Evolutionary conservation across 2,329 filamentous ascomycete genomes (phyloP), one percentile per base, ranked within the genome.

Genomic region (Xylaria sp.): DNA sequence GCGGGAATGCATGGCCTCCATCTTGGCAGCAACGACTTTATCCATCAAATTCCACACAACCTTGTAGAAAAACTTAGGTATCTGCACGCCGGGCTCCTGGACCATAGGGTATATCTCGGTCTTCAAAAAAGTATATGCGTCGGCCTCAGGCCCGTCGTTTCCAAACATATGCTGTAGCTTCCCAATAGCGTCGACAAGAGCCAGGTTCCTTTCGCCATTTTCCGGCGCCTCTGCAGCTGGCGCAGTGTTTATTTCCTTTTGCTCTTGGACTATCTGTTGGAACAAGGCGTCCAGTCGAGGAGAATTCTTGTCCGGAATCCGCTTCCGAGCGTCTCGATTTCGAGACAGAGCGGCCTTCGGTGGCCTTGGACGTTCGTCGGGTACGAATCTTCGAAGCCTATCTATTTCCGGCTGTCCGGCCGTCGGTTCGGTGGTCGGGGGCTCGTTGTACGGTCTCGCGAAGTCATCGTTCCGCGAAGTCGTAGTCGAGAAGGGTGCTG

Each of bases 141-240:
- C 56, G 7, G 48, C 43, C 39, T 54, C 53, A 2, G 66, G 51
- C 13, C 70, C 57, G n/a, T 53, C 56, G 7, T 54, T 56, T 34
- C 68, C 59, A 48, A 77, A 67, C 59, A 73, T 75, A 16, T 65
- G 61, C 42, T 64, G 51, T 29, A 69, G 62, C 21, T 60, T 60
- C 11, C 45, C 59, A 37, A 69, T 66, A 2, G 64, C 65, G 16
- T 61, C 38, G 24, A 69, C 56, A 6, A 70, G 60, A 4, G 46
- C 47, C 38, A 63, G 34, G 49, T 66, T 48, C 9, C 49, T 17
- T 1, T 16, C 19, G 43, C 40, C 20, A 40, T n/a, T 29, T 11
- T n/a, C 41, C 1, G 39, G 7, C 2, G 39, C 9, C 9, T 2
- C 16, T 11, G 17, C 16, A 11, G 42, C 29, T 7, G 48, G 24